Percentiles rank a stretch among this genome's conserved stretches.
These are phyloP conservation scores for Globisporangium camurandrum DNA, from an alignment of 352 stramenopile genomes.

Conservation along the genomic window DNA sequence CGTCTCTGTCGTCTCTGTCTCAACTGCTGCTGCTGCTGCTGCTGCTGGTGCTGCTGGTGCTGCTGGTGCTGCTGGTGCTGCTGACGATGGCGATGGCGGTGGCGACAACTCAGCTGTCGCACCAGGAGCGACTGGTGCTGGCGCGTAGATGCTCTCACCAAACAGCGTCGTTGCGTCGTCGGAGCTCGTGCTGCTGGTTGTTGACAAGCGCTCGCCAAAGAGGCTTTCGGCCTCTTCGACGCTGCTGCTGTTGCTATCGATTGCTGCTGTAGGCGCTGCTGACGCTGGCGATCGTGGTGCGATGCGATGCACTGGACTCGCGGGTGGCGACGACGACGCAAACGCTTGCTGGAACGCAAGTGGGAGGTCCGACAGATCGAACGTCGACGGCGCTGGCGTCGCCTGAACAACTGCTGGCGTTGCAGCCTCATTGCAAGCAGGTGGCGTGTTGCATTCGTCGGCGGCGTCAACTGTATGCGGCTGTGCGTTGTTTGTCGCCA, in stretches of 20 bases:
- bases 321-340: neutral
- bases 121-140: neutral
- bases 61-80: neutral
- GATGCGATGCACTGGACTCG: neutral
- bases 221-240: constrained; percentile 11
- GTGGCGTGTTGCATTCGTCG: no score
- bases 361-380: neutral
- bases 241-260: neutral
- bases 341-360: constrained; percentile 8
- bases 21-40: neutral
- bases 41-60: neutral
- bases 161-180: constrained; percentile 46
- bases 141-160: constrained; percentile 21
- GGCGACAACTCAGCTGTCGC: no score
- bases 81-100: no score
- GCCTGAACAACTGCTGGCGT: neutral
- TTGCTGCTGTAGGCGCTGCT: neutral
- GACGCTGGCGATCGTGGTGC: neutral
- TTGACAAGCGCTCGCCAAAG: constrained; percentile 16
- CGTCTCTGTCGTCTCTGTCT: no score
- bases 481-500: neutral
- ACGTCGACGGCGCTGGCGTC: neutral
- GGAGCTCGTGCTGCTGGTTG: constrained; percentile 15
- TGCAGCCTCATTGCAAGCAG: no score
- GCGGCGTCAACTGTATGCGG: no score